Conservation (phyloP, 805 yeast genomes). For the Suhomyces canberraensis region DNA sequence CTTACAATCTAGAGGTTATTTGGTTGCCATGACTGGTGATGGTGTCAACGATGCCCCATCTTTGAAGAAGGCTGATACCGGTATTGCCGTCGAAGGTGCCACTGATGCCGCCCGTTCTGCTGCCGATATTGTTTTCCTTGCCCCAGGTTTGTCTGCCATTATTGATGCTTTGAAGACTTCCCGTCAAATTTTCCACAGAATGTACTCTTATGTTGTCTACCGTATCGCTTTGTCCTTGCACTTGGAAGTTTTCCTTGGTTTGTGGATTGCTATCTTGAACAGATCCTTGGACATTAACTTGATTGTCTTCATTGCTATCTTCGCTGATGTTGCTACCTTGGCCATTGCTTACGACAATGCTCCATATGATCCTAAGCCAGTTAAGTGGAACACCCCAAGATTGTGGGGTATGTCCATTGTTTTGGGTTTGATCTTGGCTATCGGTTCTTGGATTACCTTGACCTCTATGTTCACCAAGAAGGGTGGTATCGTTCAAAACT, state of each 20-base stretch:
- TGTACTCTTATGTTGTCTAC: slow-evolving; percentile 97
- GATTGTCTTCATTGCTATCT: slow-evolving; percentile 94
- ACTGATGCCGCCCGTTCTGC: slow-evolving; percentile 97
- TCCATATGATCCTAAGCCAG: slow-evolving; percentile 90
- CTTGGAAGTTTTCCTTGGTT: slow-evolving; percentile 90
- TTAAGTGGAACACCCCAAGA: slow-evolving; percentile 95
- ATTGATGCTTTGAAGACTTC: slow-evolving; percentile 56
- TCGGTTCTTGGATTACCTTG: slow-evolving; percentile 92
- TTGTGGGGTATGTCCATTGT: slow-evolving; percentile 94
- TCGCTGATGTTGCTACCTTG: slow-evolving; percentile 95
- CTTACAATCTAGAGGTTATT: slow-evolving; percentile 92
- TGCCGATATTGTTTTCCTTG: slow-evolving; percentile 83
- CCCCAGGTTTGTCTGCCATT: slow-evolving; percentile 33
- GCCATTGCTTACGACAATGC: slow-evolving; percentile 98
- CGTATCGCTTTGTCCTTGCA: slow-evolving; percentile 95
- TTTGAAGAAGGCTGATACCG: slow-evolving; percentile 80
- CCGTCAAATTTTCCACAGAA: slow-evolving; percentile 70
- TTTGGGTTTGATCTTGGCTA: slow-evolving; percentile 80
- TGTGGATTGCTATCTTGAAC: slow-evolving; percentile 94
- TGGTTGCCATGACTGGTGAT: slow-evolving; percentile 99
- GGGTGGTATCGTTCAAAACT: slow-evolving; percentile 95
- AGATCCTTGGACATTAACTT: slow-evolving; percentile 82
- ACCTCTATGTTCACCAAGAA: slow-evolving; percentile 87
- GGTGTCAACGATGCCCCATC: slow-evolving; percentile 99
- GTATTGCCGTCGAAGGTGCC: slow-evolving; percentile 98